Percentiles rank a stretch among this genome's conserved stretches.
Conservation (phyloP, 2,329 filamentous ascomycete species). For the Aciculosporium take region DNA sequence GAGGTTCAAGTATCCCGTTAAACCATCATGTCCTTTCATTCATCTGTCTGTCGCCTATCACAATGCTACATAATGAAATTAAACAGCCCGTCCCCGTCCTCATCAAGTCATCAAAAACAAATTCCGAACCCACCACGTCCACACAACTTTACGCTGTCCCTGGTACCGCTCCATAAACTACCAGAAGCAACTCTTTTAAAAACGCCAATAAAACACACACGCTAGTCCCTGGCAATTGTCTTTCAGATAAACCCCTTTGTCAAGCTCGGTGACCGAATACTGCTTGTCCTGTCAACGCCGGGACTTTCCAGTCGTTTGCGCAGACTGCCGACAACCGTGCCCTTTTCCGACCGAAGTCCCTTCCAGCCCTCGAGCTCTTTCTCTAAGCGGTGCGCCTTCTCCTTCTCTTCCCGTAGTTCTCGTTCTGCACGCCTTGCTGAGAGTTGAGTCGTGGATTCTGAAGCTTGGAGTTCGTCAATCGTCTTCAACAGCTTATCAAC, state of each 20-base stretch:
- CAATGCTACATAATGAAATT: conserved; percentile 7
- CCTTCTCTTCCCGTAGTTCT: conserved; percentile 76
- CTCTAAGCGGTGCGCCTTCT: conserved; percentile 69
- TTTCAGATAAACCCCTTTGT: conserved; percentile 52
- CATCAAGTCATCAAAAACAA: conserved; percentile 5
- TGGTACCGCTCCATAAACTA: background rate
- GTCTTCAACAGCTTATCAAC: conserved; percentile 76
- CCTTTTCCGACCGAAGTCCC: conserved; percentile 54
- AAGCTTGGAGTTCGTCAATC: conserved; percentile 86
- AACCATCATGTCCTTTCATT: conserved; percentile 7
- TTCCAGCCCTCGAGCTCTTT: conserved; percentile 79
- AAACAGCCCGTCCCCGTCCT: conserved; percentile 5
- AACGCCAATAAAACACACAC: conserved; percentile 1
- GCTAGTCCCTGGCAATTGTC: background rate
- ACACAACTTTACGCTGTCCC: background rate
- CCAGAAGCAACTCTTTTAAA: background rate
- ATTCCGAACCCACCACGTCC: background rate
- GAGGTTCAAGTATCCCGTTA: conserved; percentile 3
- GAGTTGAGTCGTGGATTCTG: conserved; percentile 69
- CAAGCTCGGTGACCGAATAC: conserved; percentile 50
- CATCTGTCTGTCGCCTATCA: conserved; percentile 7
- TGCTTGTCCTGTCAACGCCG: conserved; percentile 51
- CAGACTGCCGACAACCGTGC: conserved; percentile 27
- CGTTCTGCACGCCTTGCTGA: conserved; percentile 74
- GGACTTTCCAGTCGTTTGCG: conserved; percentile 25